Percentiles rank a stretch among this genome's conserved stretches.
These are phyloP conservation scores for Raddia guianensis DNA, from an alignment of 176 grass and related monocot genomes.

Conservation along the genomic window DNA sequence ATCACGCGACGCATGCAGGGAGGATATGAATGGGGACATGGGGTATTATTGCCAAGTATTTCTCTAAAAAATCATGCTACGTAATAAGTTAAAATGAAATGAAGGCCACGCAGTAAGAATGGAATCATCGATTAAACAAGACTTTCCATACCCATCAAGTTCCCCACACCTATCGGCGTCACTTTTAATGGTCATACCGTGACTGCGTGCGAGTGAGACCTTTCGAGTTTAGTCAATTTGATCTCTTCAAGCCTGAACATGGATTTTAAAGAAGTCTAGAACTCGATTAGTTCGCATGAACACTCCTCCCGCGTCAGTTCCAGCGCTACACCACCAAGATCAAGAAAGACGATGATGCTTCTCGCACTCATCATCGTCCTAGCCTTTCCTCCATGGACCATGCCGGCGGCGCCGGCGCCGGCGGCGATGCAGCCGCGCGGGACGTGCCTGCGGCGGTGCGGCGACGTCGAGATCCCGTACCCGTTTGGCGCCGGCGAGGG, in stretches of 20 bases:
- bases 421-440: constrained; percentile 35
- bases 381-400: too few relatives aligned
- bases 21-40: too few relatives aligned
- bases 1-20: too few relatives aligned
- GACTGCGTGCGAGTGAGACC: constrained; percentile 12
- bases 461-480: constrained; percentile 65
- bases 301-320: not conserved
- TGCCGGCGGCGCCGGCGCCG: not conserved
- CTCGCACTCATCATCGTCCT: constrained; percentile 15
- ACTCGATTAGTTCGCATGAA: constrained; percentile 25
- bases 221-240: not conserved
- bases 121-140: too few relatives aligned
- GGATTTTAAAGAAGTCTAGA: not conserved
- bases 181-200: not conserved
- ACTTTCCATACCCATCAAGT: not conserved
- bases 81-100: too few relatives aligned
- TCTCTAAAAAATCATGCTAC: too few relatives aligned
- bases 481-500: constrained; percentile 69
- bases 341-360: not conserved
- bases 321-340: not conserved
- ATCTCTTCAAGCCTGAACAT: not conserved
- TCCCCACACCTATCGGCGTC: not conserved
- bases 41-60: too few relatives aligned
- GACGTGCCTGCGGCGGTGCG: constrained; percentile 54
- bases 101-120: too few relatives aligned